Conservation (phyloP, 192 early-diverging fungal species). For the Cladochytrium replicatum region DNA sequence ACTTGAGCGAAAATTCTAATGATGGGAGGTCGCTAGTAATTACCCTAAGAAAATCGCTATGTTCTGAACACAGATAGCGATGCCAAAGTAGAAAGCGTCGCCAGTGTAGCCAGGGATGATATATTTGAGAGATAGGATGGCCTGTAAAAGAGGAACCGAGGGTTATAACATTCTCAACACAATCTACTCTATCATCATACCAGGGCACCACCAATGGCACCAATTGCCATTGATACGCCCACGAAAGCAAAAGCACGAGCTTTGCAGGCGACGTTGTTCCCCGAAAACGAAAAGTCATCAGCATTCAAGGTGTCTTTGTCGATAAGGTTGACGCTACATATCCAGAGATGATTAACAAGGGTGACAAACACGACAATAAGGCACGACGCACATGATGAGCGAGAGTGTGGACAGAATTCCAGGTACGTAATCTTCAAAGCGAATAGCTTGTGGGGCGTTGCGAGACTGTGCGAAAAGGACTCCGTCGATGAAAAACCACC, state of each 20-base stretch:
- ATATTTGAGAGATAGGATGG: slow-evolving; percentile 36
- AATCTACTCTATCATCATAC: slow-evolving; percentile 4
- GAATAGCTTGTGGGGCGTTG: too few relatives aligned
- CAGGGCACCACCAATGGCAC: slow-evolving; percentile 33
- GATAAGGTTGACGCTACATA: slow-evolving; percentile 37
- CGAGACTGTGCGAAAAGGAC: slow-evolving; percentile 18
- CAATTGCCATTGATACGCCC: slow-evolving; percentile 40
- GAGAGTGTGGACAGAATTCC: slow-evolving; percentile 39
- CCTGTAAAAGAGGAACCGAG: too few relatives aligned
- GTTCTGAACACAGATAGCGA: slow-evolving; percentile 32
- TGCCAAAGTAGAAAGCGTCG: slow-evolving; percentile 33
- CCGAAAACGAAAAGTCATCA: slow-evolving; percentile 19
- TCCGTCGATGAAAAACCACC: slow-evolving; percentile 47
- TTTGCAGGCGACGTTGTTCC: slow-evolving; percentile 28
- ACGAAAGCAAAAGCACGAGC: slow-evolving; percentile 41
- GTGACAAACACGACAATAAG: too few relatives aligned
- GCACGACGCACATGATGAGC: slow-evolving; percentile 28
- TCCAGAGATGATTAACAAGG: not conserved
- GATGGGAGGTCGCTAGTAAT: too few relatives aligned
- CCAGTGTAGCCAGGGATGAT: slow-evolving; percentile 28
- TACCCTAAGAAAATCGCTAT: slow-evolving; percentile 37
- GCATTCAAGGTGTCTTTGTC: slow-evolving; percentile 33
- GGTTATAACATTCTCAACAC: too few relatives aligned
- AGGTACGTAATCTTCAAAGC: slow-evolving; percentile 43
- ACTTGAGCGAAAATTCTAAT: not conserved